Evolutionary conservation across 2,329 filamentous ascomycete genomes (phyloP), one percentile per base, ranked within the genome.

Genomic region (Cercospora sp.): DNA sequence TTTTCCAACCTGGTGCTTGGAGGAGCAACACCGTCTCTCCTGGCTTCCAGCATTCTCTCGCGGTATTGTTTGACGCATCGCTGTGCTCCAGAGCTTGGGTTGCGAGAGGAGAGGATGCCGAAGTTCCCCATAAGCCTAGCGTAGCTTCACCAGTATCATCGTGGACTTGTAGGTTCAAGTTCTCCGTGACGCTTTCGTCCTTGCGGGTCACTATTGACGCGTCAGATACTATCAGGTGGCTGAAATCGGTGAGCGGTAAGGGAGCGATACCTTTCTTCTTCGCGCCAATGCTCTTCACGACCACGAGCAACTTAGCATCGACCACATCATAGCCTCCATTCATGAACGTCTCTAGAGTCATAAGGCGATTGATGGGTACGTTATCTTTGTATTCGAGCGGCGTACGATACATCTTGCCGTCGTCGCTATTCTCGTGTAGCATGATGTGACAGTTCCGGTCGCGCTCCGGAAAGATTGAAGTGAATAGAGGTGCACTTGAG

Each of bases 401-500:
- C 30, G 72, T 76, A 39, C 82, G 84, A 72, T 82, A 83, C 65
- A 82, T 77, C 8, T 71, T 75, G 16, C 81, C 76, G 39, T 81
- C 77, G 62, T 84, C 82, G 48, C 77, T 79, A 30, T 83, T 82
- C n/a, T 82, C 78, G 63, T 88, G 83, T 10, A 88, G 75, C 75
- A 83, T 83, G 60, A 89, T 78, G 67, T 87, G 83, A 53, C 84
- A 87, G 51, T 81, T 81, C 6, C 82, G 81, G 64, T 87, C 83
- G 7, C 85, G 81, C 48, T 87, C 85, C 0, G 87, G 87, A 63
- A 87, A 88, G 31, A 90, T 81, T n/a, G 83, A 85, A 0, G 84
- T 84, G 63, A 84, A 84, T 20, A 85, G 76, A 1, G 82, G 81
- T 63, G 85, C 86, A 48, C 77, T 80, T 0, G 80, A 78, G 13